A percentile compares a stretch with the other conserved stretches of the same genome.
Conservation (phyloP, 345 rosid genomes). For the Turritis glabra region DNA sequence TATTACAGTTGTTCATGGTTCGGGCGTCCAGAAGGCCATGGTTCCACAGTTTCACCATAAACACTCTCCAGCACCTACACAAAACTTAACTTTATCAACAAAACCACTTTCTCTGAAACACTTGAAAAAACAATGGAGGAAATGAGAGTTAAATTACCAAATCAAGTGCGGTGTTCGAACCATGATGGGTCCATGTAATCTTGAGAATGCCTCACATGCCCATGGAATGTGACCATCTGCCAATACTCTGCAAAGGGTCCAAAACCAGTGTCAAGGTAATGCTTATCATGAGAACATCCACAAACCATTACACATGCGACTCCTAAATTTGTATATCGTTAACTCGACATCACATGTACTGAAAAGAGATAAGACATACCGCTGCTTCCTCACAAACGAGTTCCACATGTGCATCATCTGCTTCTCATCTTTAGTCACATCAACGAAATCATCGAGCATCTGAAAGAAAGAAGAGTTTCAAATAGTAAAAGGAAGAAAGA, state of each 20-base stretch:
- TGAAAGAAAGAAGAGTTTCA: slow-evolving; percentile 41
- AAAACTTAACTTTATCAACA: slow-evolving; percentile 18
- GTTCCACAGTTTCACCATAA: slow-evolving; percentile 96
- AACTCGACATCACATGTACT: slow-evolving; percentile 11
- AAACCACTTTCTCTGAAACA: neutral
- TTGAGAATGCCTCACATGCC: slow-evolving; percentile 97
- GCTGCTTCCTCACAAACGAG: slow-evolving; percentile 94
- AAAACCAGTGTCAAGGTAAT: slow-evolving; percentile 22
- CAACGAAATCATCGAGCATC: slow-evolving; percentile 99
- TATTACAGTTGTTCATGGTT: slow-evolving; percentile 86
- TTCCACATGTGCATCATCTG: slow-evolving; percentile 99
- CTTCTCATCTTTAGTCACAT: slow-evolving; percentile 95
- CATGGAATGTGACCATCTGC: slow-evolving; percentile 99
- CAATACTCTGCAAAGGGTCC: slow-evolving; percentile 61
- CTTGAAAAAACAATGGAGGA: slow-evolving; percentile 1
- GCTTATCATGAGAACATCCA: slow-evolving; percentile 9
- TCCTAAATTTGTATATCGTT: slow-evolving; percentile 8
- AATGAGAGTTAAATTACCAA: slow-evolving; percentile 51
- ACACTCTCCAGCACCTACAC: slow-evolving; percentile 92
- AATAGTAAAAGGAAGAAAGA: neutral
- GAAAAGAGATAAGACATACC: slow-evolving; percentile 48
- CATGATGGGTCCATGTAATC: slow-evolving; percentile 71
- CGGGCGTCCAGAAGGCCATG: slow-evolving; percentile 89
- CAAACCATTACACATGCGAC: neutral
- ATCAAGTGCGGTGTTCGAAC: slow-evolving; percentile 61